Conservation (phyloP, 1,139 yeast genomes). For the Candida neerlandica region DNA sequence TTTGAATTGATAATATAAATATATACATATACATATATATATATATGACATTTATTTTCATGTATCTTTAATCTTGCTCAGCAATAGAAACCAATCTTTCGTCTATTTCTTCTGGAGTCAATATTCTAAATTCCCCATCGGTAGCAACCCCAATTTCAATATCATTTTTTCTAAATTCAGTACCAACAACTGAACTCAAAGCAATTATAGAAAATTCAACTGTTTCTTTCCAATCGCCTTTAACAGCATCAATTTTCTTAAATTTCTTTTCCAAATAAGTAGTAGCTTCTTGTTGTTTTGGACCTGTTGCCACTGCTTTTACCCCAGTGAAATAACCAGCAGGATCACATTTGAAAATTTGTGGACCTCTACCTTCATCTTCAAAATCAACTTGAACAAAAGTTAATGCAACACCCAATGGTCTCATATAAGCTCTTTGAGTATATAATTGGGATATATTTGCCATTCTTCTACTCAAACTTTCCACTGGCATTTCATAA, state of each 20-base stretch:
- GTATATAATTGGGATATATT: slow-evolving; percentile 93
- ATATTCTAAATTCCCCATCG: slow-evolving; percentile 64
- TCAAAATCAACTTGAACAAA: slow-evolving; percentile 68
- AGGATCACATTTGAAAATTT: slow-evolving; percentile 90
- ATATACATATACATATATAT: neutral
- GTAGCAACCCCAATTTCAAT: slow-evolving; percentile 91
- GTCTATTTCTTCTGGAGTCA: slow-evolving; percentile 86
- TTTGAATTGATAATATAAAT: too few relatives aligned
- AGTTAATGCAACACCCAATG: slow-evolving; percentile 90
- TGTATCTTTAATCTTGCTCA: slow-evolving; percentile 71
- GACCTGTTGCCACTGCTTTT: slow-evolving; percentile 94
- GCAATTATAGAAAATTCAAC: slow-evolving; percentile 90
- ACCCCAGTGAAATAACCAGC: slow-evolving; percentile 95
- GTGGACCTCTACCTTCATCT: slow-evolving; percentile 91
- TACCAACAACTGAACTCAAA: slow-evolving; percentile 81
- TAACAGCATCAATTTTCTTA: slow-evolving; percentile 70
- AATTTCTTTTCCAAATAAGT: slow-evolving; percentile 90
- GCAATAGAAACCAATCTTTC: slow-evolving; percentile 93
- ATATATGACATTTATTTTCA: slow-evolving; percentile 4
- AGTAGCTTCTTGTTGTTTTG: slow-evolving; percentile 94
- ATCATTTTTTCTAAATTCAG: slow-evolving; percentile 92
- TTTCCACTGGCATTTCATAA: slow-evolving; percentile 95
- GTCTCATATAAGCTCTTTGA: slow-evolving; percentile 99
- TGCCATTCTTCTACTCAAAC: slow-evolving; percentile 92
- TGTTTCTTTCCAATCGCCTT: slow-evolving; percentile 86